Percentiles rank a stretch among this genome's conserved stretches.
These are phyloP conservation scores for Jaltomata sinuosa DNA, from an alignment of 257 asterid genomes.

Conservation along the genomic window DNA sequence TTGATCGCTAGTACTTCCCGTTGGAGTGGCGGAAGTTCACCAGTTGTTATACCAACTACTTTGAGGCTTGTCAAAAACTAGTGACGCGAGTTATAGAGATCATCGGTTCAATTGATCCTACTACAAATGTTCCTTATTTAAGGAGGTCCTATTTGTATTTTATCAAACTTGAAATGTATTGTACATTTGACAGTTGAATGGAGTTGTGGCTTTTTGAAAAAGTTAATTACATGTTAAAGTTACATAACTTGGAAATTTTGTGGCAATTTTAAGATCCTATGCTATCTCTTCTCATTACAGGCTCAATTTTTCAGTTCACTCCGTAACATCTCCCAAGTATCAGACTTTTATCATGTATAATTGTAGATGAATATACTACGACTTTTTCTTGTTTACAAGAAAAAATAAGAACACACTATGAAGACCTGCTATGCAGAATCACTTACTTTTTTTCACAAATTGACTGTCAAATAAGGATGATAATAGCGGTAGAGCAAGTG, in stretches of 20 bases:
- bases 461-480: neutral
- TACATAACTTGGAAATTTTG: too few species aligned
- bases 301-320: too few species aligned
- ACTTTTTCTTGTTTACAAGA: too few species aligned
- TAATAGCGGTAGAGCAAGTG: neutral
- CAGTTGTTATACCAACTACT: neutral
- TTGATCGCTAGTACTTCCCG: conserved; percentile 38
- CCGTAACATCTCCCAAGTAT: too few species aligned
- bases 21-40: neutral
- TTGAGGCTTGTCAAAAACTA: conserved; percentile 3
- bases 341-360: too few species aligned
- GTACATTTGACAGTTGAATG: neutral
- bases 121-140: neutral
- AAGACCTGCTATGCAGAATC: too few species aligned
- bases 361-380: too few species aligned
- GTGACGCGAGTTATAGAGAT: neutral
- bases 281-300: too few species aligned
- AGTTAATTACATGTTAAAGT: too few species aligned
- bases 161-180: neutral
- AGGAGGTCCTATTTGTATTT: neutral
- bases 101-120: neutral
- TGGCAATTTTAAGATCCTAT: too few species aligned
- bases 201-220: too few species aligned
- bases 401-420: too few species aligned
- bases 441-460: neutral